Base-by-base conservation (phyloP, 208 protist species). In the Wallacemonas rigidus region DNA sequence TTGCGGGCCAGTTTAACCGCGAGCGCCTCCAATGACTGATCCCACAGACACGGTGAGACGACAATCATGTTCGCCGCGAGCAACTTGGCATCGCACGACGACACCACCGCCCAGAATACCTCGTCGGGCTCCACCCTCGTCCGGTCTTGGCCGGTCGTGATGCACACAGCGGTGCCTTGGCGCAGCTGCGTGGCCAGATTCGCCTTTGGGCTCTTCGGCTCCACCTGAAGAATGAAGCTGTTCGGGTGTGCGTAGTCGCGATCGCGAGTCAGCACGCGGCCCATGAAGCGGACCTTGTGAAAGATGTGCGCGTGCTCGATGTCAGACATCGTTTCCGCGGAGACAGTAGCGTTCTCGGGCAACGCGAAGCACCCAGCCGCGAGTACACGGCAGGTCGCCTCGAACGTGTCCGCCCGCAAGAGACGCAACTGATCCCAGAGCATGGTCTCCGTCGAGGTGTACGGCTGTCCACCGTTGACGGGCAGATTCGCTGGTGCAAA, bases 361-460 rank as follows among this genome's bases (percentile, higher is more conserved):
- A 97, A 76, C 40, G 79, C 3, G 79, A 88, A 91, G 76, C 88
- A 93, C n/a, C 76, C 72, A 9, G 84, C 88, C 8, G 88, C 76
- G 44, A 94, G 70, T 41, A 93, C 47, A 47, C 92, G 86, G 43
- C 79, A 84, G 26, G 85, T 82, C 11, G 87, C 71, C 72, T 95
- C 90, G 75, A 97, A 97, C 14, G 89, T 95, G 72, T 97, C 92
- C 0, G 92, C 92, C n/a, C 88, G 85, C 6, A 97, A 82, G 9
- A 97, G 80, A 44, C 68, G 71, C 72, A 87, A 87, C 68, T 97
- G 92, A 60, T 87, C 89, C 14, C 48, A 69, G n/a, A 95, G 86
- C 51, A 93, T 93, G 2, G 61, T 70, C 65, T 94, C 85, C 43
- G 81, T 82, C 35, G 71, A 73, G 8, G 39, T 70, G 78, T 91